Base-by-base conservation (phyloP, 495 filamentous ascomycete genomes). In the Melanomma pulvis-pyrius region DNA sequence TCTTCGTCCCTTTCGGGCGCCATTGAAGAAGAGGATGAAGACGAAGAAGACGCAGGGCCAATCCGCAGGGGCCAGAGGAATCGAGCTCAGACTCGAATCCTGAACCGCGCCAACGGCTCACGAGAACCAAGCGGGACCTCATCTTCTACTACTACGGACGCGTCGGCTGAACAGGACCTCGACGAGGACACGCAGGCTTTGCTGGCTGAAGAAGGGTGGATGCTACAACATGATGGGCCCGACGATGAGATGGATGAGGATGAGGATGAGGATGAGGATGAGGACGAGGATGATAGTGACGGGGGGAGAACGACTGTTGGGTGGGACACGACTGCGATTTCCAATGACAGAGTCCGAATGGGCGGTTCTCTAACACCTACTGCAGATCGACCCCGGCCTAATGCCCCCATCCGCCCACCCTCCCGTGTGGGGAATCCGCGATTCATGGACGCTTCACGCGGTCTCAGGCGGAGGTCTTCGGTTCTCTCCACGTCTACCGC, bases 331-430 rank as follows among this genome's bases (percentile, higher is more conserved):
- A 74, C 65, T 53, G 44, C 70, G 71, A 73, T 49, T 66, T 74
- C 72, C 50, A 74, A 74, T 72, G 67, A 74, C 30, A 71, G 70
- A 73, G 21, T 59, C 26, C 72, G 70, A 71, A 69, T 62, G 60
- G 65, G 56, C 60, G 70, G 74, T 59, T 74, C 72, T 76, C 74
- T 76, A 74, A 76, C 72, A 69, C 73, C 74, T 73, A 73, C 71
- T 73, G 71, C 73, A 76, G 74, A 72, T 74, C 68, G 70, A 67
- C 70, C 71, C 57, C 71, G 65, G 54, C 67, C 69, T 59, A 69
- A 71, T 48, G 61, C 65, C 49, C 41, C 58, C 15, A 63, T 63
- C 51, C 70, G 68, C 15, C 71, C 60, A 12, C 63, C 70, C 55
- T 67, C 61, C 8, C 65, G 68, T n/a, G 55, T 58, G 29, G 66